Evolutionary conservation across 2,329 filamentous ascomycete genomes (phyloP).

Genomic region (Scytalidium lignicola): DNA sequence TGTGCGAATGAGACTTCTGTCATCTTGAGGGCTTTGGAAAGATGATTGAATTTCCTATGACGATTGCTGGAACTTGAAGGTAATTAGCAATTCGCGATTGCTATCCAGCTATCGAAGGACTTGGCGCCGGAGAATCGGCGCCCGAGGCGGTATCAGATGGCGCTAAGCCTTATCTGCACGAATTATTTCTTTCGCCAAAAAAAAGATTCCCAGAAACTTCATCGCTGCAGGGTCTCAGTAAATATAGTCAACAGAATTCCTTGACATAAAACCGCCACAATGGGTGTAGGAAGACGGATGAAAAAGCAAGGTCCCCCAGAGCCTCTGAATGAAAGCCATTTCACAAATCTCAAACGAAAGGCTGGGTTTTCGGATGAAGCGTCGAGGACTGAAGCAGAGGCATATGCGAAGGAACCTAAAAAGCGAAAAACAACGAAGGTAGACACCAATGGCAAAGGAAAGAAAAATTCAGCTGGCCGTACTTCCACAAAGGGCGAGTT

Average conservation of each 20-base stretch:
- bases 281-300: slow-evolving; percentile 90
- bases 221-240: not conserved
- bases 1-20: slow-evolving; percentile 82
- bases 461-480: slow-evolving; percentile 27
- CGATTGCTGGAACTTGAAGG: not conserved
- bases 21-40: slow-evolving; percentile 44
- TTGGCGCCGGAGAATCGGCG: not conserved
- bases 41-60: not conserved
- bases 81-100: not conserved
- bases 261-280: slow-evolving; percentile 38
- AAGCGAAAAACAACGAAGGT: slow-evolving; percentile 55
- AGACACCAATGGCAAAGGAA: slow-evolving; percentile 28
- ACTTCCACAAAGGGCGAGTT: slow-evolving; percentile 28
- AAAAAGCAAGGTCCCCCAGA: slow-evolving; percentile 89
- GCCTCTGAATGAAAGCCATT: slow-evolving; percentile 73
- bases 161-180: slow-evolving; percentile 18
- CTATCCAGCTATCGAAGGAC: no score
- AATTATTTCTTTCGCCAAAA: slow-evolving; percentile 3
- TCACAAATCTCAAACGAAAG: slow-evolving; percentile 81
- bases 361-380: slow-evolving; percentile 61
- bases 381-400: slow-evolving; percentile 41
- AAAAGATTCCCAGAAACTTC: slow-evolving; percentile 4
- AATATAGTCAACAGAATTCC: not conserved
- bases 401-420: slow-evolving; percentile 41
- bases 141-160: not conserved